Conservation (phyloP, 768 basidiomycete species). For the Kwoniella dendrophila region DNA sequence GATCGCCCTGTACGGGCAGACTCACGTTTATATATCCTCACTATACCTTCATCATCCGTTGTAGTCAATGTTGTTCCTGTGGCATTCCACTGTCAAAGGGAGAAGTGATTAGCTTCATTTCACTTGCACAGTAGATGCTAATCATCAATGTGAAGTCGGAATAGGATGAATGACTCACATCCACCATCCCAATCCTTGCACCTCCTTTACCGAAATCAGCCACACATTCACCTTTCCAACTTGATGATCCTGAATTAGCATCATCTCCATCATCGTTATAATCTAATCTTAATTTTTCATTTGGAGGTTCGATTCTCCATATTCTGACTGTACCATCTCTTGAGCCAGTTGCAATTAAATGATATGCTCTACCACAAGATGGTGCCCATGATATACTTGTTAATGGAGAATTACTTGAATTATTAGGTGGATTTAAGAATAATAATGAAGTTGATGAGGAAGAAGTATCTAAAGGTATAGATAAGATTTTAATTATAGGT, state of each 20-base stretch:
- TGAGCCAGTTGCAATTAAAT: slow-evolving; percentile 86
- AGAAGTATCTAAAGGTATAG: slow-evolving; percentile 21
- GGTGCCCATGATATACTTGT: slow-evolving; percentile 92
- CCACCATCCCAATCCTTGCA: slow-evolving; percentile 77
- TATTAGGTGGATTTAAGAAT: slow-evolving; percentile 64
- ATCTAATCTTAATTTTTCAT: slow-evolving; percentile 17
- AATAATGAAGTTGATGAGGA: slow-evolving; percentile 78
- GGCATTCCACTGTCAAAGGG: slow-evolving; percentile 52
- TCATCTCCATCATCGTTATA: slow-evolving; percentile 42
- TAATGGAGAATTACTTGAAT: slow-evolving; percentile 64
- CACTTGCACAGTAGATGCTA: too few relatives aligned
- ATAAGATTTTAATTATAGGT: slow-evolving; percentile 73
- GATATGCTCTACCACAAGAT: slow-evolving; percentile 88
- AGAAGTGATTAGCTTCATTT: background rate
- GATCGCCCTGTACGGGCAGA: too few relatives aligned
- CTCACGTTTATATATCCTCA: slow-evolving; percentile 70
- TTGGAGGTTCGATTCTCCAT: slow-evolving; percentile 74
- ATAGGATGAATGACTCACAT: slow-evolving; percentile 70
- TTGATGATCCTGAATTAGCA: slow-evolving; percentile 56
- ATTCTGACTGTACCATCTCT: slow-evolving; percentile 87
- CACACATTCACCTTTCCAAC: slow-evolving; percentile 74
- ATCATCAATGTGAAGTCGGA: slow-evolving; percentile 59
- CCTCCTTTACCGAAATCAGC: slow-evolving; percentile 67
- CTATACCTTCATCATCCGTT: slow-evolving; percentile 62
- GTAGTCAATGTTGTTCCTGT: slow-evolving; percentile 63